Percentiles rank a stretch among this genome's conserved stretches.
Conservation (phyloP, 768 basidiomycete species). For the Calocybe cyanea region DNA sequence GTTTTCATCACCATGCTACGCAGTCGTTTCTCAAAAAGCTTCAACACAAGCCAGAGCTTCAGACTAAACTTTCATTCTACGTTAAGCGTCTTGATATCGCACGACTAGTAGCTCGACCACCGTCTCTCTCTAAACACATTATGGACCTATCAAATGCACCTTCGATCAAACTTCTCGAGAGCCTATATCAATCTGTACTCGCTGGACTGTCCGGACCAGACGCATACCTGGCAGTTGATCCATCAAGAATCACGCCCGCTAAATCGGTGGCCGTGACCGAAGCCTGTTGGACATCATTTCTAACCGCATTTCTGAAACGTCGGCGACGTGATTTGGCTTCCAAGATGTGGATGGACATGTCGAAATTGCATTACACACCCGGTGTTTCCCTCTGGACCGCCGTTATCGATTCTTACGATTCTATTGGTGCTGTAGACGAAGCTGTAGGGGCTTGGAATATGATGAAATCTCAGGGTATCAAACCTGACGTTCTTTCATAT, state of each 20-base stretch:
- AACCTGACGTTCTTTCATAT: conserved; percentile 63
- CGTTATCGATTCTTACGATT: conserved; percentile 60
- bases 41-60: conserved; percentile 28
- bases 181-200: conserved; percentile 48
- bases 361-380: conserved; percentile 43
- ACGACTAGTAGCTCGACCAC: conserved; percentile 46
- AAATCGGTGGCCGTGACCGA: conserved; percentile 52
- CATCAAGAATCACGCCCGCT: conserved; percentile 29
- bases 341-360: conserved; percentile 67
- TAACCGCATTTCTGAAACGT: conserved; percentile 59
- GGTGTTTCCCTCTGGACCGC: conserved; percentile 65
- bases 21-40: conserved; percentile 38
- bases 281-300: conserved; percentile 59
- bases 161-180: conserved; percentile 31
- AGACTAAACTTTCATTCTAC: conserved; percentile 40
- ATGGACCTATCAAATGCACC: conserved; percentile 36
- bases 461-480: conserved; percentile 53
- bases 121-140: conserved; percentile 47
- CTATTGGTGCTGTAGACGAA: conserved; percentile 44
- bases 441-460: conserved; percentile 59
- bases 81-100: conserved; percentile 47
- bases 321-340: conserved; percentile 55
- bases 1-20: conserved; percentile 29
- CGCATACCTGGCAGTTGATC: conserved; percentile 50
- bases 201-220: conserved; percentile 47